These are phyloP conservation scores for Apiotrichum montevideense DNA, from an alignment of 1,284 basidiomycete species.

Conservation along the genomic window DNA sequence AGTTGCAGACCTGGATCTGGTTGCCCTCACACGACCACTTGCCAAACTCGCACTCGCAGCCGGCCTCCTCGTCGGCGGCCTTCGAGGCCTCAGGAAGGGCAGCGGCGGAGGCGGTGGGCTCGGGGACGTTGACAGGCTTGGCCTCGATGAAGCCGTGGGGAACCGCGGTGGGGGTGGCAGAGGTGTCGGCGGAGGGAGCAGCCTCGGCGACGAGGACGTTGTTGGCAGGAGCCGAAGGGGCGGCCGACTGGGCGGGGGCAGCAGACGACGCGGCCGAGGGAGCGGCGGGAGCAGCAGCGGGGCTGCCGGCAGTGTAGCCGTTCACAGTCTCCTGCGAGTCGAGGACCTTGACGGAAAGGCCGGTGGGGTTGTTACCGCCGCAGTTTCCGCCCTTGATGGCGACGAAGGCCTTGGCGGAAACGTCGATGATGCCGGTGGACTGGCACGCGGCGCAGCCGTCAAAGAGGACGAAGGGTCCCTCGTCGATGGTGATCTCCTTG, in stretches of 20 bases:
- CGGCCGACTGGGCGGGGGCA: background rate
- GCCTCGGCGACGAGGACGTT: background rate
- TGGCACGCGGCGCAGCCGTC: slow-evolving; percentile 31
- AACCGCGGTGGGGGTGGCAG: background rate
- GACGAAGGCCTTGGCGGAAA: slow-evolving; percentile 24
- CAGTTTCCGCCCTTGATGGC: slow-evolving; percentile 15
- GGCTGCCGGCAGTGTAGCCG: background rate
- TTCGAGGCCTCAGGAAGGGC: background rate
- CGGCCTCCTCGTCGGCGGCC: slow-evolving; percentile 9
- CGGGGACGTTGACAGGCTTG: background rate
- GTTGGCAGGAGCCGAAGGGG: background rate
- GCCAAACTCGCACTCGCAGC: slow-evolving; percentile 27
- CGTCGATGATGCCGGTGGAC: slow-evolving; percentile 23
- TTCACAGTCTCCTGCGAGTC: slow-evolving; percentile 14
- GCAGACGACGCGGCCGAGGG: background rate
- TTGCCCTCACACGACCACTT: slow-evolving; percentile 28
- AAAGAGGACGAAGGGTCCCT: slow-evolving; percentile 33
- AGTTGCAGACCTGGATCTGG: slow-evolving; percentile 28
- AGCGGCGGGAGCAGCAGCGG: too few species aligned
- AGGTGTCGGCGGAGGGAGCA: background rate
- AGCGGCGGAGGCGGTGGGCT: background rate
- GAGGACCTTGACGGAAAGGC: slow-evolving; percentile 26
- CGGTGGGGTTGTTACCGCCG: slow-evolving; percentile 25
- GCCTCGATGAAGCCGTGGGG: background rate
- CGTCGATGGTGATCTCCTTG: slow-evolving; percentile 23